Evolutionary conservation across 2,329 filamentous ascomycete species (phyloP), one percentile per base, ranked within the genome.

Genomic region (Fusarium hostae): DNA sequence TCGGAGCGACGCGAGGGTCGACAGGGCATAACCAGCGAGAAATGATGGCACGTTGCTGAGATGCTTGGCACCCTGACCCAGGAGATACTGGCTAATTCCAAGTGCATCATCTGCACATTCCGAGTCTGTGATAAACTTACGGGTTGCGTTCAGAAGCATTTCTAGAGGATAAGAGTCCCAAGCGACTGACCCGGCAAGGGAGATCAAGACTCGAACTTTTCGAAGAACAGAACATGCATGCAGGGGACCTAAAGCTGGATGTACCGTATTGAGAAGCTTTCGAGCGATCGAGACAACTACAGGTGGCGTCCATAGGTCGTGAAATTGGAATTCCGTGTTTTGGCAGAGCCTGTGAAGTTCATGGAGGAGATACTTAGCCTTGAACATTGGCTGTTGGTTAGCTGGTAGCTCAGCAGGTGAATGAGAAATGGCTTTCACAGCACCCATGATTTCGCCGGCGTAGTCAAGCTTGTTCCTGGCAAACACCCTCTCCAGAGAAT

Each of bases 51-150:
- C 85, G 35, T 87, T 85, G 6, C 80, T 82, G 8, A 99, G 84
- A 78, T 95, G 90, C 9, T 82, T 75, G 20, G 84, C 83, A 11
- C 95, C 94, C 56, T 88, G 87, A 9, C 88, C 84, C 18, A 98
- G 85, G 3, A 99, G 86, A 80, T 97, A 98, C 79, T 94, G 92
- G 66, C 93, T 90, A 37, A 99, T 88, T 0, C 95, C 95, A 47
- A 98, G 86, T 3, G 93, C 91, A 82, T 99, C 96, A 77, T 97
- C 94, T 13, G 95, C 93, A 80, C 95, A 98, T 77, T 97, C 92
- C 0, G 91, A 87, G 73, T 98, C 92, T 2, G 91, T 91, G 9
- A 98, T 84, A 72, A 94, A 97, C 1, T 90, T 90, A 13, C 92
- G 87, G 24, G 97, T 85, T 3, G 92, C 91, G 75, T 94, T 93